Base-by-base conservation (phyloP, 2,329 filamentous ascomycete species). In the Calonectria pseudoreteaudii region DNA sequence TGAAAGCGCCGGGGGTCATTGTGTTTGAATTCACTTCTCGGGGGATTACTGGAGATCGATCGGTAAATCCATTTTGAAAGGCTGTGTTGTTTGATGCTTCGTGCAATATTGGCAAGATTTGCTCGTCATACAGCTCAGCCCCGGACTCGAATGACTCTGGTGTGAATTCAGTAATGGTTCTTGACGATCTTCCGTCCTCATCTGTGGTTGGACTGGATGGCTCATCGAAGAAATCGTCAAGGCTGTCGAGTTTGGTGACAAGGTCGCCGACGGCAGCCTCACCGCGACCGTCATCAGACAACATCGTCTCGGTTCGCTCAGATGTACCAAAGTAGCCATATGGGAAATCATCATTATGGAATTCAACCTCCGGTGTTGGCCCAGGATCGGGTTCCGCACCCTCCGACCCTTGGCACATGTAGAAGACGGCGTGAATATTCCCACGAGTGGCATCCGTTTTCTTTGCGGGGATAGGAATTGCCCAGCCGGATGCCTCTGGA, bases 401-500 rank as follows among this genome's bases (percentile, higher is more conserved):
- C 76, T 93, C 89, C 5, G 91, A 88, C 75, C 91, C 93, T 68
- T 95, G 94, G 81, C 96, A 98, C 76, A 96, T 98, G 84, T 98
- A 98, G 84, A 98, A 98, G 0, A 97, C 96, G 0, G 96, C 95
- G 83, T 98, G 96, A 3, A 99, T 97, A 80, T 99, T 99, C 72
- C 93, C 91, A 71, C 97, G 91, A 5, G 97, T 98, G 41, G 93
- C 91, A 68, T 94, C 93, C 0, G 96, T 97, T 86, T 98, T 96
- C 70, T 94, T 93, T 0, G 96, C 96, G 20, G 97, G 97, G 82
- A 97, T 92, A 0, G 97, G 96, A 56, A 99, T 95, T 0, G 97
- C 97, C 97, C 97, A 99, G 2, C 97, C 97, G 20, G 95, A 97
- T 28, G 95, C 93, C 82, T 98, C 96, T 0, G 97, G 97, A 72